A percentile compares a stretch with the other conserved stretches of the same genome.
phyloP scores from a whole-genome alignment of 768 basidiomycete genomes.

The Lepiota venenata region DNA sequence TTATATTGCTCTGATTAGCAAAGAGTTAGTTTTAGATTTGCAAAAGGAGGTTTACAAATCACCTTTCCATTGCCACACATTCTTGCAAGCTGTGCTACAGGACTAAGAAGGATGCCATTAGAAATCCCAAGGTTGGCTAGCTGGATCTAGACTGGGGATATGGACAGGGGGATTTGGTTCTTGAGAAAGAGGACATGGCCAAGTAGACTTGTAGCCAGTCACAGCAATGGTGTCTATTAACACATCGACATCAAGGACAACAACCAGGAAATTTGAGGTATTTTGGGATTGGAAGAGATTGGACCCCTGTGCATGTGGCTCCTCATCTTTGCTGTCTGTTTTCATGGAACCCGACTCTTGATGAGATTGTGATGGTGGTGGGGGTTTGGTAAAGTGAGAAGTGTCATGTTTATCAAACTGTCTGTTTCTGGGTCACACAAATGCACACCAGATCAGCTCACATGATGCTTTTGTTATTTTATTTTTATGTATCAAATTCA shows the following conservation, averaged over 20 bases:
- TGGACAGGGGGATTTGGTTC: conserved; percentile 77
- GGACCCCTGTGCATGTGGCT: background rate
- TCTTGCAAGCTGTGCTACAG: conserved; percentile 59
- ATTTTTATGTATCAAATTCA: too few species aligned
- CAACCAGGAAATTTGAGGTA: conserved; percentile 26
- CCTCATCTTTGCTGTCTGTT: background rate
- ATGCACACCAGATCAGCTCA: too few species aligned
- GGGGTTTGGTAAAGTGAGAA: background rate
- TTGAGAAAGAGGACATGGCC: conserved; percentile 76
- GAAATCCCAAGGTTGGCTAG: background rate
- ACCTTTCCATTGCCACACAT: conserved; percentile 45
- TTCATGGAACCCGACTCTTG: background rate
- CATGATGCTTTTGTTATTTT: too few species aligned
- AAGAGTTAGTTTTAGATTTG: background rate
- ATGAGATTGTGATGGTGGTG: background rate
- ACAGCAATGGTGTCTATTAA: conserved; percentile 62
- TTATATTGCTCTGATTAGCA: conserved; percentile 36
- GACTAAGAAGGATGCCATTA: conserved; percentile 38
- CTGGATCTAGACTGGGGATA: conserved; percentile 12
- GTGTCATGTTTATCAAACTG: background rate
- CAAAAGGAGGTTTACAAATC: background rate
- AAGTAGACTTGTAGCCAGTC: conserved; percentile 55
- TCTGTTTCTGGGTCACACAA: background rate
- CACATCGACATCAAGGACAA: conserved; percentile 44
- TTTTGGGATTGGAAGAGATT: background rate